Evolutionary conservation across 2,329 filamentous ascomycete genomes (phyloP).

Genomic region (Juglanconis oblonga): DNA sequence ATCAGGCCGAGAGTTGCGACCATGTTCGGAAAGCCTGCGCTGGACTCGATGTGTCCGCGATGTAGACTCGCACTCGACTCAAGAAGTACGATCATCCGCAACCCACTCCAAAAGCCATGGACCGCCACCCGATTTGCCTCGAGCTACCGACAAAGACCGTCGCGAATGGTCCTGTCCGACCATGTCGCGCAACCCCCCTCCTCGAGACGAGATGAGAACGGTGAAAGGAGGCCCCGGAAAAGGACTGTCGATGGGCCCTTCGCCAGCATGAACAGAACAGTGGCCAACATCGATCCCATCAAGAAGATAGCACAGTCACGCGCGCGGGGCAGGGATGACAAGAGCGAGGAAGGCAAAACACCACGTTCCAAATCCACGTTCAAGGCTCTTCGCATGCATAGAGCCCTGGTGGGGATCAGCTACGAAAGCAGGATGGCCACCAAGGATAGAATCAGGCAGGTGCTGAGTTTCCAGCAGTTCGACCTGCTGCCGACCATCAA

Average conservation of each 20-base stretch:
- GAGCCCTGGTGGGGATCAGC: constrained; percentile 69
- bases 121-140: constrained; percentile 34
- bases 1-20: neutral
- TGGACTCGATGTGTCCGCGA: constrained; percentile 14
- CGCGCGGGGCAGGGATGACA: constrained; percentile 18
- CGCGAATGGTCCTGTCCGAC: constrained; percentile 58
- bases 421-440: constrained; percentile 62
- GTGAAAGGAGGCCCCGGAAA: constrained; percentile 34
- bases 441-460: constrained; percentile 57
- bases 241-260: constrained; percentile 47
- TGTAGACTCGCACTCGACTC: constrained; percentile 12
- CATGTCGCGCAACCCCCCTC: constrained; percentile 43
- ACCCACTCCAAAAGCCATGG: constrained; percentile 27
- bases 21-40: constrained; percentile 12
- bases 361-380: constrained; percentile 35
- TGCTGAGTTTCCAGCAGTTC: constrained; percentile 81
- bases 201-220: constrained; percentile 28
- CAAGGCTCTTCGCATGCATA: constrained; percentile 94
- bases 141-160: constrained; percentile 36
- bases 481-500: constrained; percentile 69
- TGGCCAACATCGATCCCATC: constrained; percentile 36
- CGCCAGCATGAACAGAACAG: constrained; percentile 53
- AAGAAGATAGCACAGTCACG: constrained; percentile 23
- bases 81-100: constrained; percentile 1
- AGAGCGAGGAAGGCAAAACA: neutral